phyloP scores from a whole-genome alignment of 176 grass and related monocot species.

The Neostapfia colusana region DNA sequence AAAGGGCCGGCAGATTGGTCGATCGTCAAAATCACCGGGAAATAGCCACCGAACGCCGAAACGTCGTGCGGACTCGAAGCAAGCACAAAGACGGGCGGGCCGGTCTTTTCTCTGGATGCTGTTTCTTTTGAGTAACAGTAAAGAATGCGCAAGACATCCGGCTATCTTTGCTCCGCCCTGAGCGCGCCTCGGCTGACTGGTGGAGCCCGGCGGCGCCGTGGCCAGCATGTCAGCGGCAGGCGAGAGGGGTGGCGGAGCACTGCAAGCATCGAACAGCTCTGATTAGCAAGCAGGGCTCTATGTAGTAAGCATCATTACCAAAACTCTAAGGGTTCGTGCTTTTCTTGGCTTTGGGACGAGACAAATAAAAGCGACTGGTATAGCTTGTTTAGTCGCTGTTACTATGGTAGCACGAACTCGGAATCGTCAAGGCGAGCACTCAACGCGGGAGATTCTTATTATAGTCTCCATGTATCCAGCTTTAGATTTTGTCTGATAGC shows the following conservation, averaged over 20 bases:
- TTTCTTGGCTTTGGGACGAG: constrained; percentile 57
- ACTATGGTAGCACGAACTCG: not conserved
- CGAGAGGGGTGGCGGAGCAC: not conserved
- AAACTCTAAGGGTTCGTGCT: constrained; percentile 17
- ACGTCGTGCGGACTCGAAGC: constrained; percentile 44
- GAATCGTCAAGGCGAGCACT: not conserved
- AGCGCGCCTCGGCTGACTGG: not conserved
- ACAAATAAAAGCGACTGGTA: constrained; percentile 30
- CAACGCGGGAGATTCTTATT: constrained; percentile 19
- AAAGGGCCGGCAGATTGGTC: constrained; percentile 8
- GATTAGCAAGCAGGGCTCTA: not conserved
- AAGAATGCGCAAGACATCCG: constrained; percentile 42
- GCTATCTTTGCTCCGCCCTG: not conserved
- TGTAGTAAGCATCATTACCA: constrained; percentile 46
- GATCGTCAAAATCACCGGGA: constrained; percentile 32
- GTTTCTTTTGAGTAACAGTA: constrained; percentile 47
- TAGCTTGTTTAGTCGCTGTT: constrained; percentile 10
- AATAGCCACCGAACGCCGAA: constrained; percentile 25
- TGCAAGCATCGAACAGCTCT: not conserved
- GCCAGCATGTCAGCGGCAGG: not conserved
- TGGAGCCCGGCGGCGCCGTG: not conserved
- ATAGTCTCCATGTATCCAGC: not conserved
- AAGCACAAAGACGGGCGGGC: not conserved
- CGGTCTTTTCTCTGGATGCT: not conserved
- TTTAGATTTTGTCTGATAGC: not conserved